Evolutionary conservation across 192 early-diverging fungal genomes (phyloP).

Genomic region (Umbelopsis ramanniana): DNA sequence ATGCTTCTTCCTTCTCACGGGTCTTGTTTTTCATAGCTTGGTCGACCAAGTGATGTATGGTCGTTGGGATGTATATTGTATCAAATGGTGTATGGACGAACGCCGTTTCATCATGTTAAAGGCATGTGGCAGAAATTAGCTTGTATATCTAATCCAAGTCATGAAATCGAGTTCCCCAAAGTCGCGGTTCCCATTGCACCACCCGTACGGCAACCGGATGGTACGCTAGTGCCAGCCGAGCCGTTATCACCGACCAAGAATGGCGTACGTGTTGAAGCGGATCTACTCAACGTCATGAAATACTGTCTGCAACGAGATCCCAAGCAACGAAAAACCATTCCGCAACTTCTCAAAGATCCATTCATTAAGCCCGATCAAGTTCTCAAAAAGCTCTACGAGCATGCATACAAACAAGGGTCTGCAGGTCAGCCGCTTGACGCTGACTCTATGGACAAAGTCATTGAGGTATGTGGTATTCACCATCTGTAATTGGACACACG

Average conservation of each 20-base stretch:
- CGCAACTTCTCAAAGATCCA: constrained; percentile 66
- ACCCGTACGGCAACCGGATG: not conserved
- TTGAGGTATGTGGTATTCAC: not conserved
- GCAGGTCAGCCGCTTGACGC: constrained; percentile 16
- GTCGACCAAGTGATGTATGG: constrained; percentile 88
- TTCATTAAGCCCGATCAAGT: constrained; percentile 52
- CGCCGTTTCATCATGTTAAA: constrained; percentile 81
- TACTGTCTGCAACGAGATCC: constrained; percentile 73
- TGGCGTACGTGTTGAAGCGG: constrained; percentile 44
- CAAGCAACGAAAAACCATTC: constrained; percentile 67
- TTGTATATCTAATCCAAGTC: constrained; percentile 70
- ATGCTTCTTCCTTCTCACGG: not conserved
- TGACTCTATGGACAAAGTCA: constrained; percentile 10
- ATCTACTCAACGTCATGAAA: constrained; percentile 65
- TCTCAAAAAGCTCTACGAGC: constrained; percentile 22
- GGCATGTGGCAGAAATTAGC: constrained; percentile 67
- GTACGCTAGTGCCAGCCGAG: not conserved
- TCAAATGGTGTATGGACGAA: constrained; percentile 84
- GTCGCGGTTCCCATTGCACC: constrained; percentile 23
- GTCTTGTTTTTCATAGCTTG: constrained; percentile 54
- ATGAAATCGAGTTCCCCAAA: constrained; percentile 68
- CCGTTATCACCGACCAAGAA: constrained; percentile 8
- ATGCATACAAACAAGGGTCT: constrained; percentile 6
- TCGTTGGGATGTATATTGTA: constrained; percentile 93
- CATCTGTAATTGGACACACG: not conserved